A percentile compares a stretch with the other conserved stretches of the same genome.
These are phyloP conservation scores for Cryptosporidium viatorum DNA, from an alignment of 169 alveolate species.

Conservation along the genomic window DNA sequence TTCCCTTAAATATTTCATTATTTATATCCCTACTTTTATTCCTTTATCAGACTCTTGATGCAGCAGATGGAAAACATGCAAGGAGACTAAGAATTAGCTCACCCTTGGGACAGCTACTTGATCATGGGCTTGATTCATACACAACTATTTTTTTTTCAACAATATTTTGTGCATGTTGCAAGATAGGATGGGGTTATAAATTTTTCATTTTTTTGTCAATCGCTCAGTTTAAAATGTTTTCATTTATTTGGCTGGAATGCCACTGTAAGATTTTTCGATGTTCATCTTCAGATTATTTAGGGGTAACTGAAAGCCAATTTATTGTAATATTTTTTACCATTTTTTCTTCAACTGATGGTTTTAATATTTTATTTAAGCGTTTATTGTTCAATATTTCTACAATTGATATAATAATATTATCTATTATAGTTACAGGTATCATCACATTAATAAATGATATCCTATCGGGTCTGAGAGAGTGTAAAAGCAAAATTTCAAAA, in stretches of 20 bases:
- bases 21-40: slow-evolving; percentile 40
- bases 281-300: slow-evolving; percentile 53
- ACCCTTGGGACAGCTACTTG: slow-evolving; percentile 80
- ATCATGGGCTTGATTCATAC: slow-evolving; percentile 81
- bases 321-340: slow-evolving; percentile 29
- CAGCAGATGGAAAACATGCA: slow-evolving; percentile 82
- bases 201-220: slow-evolving; percentile 17
- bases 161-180: slow-evolving; percentile 29
- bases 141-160: slow-evolving; percentile 58
- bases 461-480: not conserved
- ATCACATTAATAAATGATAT: slow-evolving; percentile 43
- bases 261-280: slow-evolving; percentile 71
- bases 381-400: not conserved
- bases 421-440: slow-evolving; percentile 13
- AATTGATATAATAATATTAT: slow-evolving; percentile 18
- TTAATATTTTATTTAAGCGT: not conserved
- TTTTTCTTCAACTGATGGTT: not conserved
- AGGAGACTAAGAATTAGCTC: slow-evolving; percentile 79
- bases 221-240: slow-evolving; percentile 37
- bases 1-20: not conserved
- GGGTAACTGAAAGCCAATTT: slow-evolving; percentile 66
- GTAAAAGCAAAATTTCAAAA: not conserved
- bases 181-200: slow-evolving; percentile 39
- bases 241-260: slow-evolving; percentile 61
- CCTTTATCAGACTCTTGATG: slow-evolving; percentile 77